Base-by-base conservation (phyloP, 352 stramenopile species). In the Phytophthora chlamydospora region DNA sequence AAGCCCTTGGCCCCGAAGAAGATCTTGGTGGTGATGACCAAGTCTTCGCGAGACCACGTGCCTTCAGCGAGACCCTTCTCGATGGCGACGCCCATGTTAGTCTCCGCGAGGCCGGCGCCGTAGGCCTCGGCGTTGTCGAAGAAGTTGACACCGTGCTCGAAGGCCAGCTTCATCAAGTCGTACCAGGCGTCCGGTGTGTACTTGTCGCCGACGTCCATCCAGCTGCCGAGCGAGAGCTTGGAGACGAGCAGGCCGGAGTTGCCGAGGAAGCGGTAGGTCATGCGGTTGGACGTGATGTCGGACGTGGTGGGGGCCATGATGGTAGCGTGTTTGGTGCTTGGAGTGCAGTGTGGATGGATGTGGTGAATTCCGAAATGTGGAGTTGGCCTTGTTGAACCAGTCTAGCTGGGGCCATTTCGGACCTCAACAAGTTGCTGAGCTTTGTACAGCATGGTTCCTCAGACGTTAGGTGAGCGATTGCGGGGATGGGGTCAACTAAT, bases 21-120 rank as follows among this genome's bases (percentile, higher is more conserved):
- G 54, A 83, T 68, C 51, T 83, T 83, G 36, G 74, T 83, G 5
- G 44, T 65, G 33, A 82, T 29, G 12, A 82, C 49, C 29, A 82
- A 55, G 14, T 83, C 63, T 13, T 77, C 61, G 19, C 72, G 56
- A 5, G 36, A 41, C 43, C 39, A 66, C 71, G 33, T 33, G 19
- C 42, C 58, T 16, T 54, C 35, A n/a, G 41, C 34, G 34, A 78
- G 53, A 2, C 62, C 62, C 55, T 66, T 72, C 13, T 62, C 45
- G 14, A 80, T 44, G 9, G 69, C 51, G 12, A 49, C 33, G 6
- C 73, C 71, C 44, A 75, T 76, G 29, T 56, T 54, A 8, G 34
- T 38, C 47, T 71, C 56, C 12, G 55, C n/a, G 14, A 62, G 39
- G 31, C 68, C 68, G 27, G 55, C 55, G 27, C 19, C 39, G 29